Base-by-base conservation (phyloP, 768 basidiomycete species). In the Nidularia pulvinata region DNA sequence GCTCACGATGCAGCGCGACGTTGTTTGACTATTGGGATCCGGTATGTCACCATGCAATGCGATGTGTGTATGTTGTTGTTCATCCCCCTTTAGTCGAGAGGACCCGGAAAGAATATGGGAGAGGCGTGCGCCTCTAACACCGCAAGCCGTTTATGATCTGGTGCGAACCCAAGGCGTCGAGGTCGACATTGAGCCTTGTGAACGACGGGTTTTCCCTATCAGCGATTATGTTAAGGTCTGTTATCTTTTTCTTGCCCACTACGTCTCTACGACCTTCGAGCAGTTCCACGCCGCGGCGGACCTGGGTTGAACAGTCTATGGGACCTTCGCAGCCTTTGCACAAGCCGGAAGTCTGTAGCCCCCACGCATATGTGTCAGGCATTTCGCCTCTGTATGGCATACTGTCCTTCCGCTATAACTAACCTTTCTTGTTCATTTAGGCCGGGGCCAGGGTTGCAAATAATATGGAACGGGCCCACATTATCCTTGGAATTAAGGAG, bases 401-500 rank as follows among this genome's bases (percentile, higher is more conserved):
- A 53, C 30, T 22, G 32, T 33, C 37, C n/a, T 25, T 32, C 49
- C 33, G 48, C 32, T 50, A 30, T 30, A 30, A 30, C 2, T 30
- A 30, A 30, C 25, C 46, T 50, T 49, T 47, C 54, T 48, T 45
- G 34, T 50, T 14, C 33, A 30, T 46, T 19, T 60, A 95, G 92
- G 94, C 88, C 35, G 95, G 95, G 13, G 94, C 95, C 16, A 73
- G 66, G 13, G 65, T 93, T 51, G 77, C 79, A 51, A 63, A 78
- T 9, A 74, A 71, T n/a, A 76, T 93, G 14, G 68, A 72, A 3
- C 72, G 80, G 5, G 85, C 91, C 0, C 86, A 94, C 57, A 83
- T 97, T 49, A 68, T 94, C 33, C 63, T 95, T 4, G 95, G 95
- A 2, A 94, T 97, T 69, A 97, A 97, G 61, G 95, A 97, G 66